Evolutionary conservation across 129 eudicot species (phyloP).

Genomic region (Ambrosia trifida): DNA sequence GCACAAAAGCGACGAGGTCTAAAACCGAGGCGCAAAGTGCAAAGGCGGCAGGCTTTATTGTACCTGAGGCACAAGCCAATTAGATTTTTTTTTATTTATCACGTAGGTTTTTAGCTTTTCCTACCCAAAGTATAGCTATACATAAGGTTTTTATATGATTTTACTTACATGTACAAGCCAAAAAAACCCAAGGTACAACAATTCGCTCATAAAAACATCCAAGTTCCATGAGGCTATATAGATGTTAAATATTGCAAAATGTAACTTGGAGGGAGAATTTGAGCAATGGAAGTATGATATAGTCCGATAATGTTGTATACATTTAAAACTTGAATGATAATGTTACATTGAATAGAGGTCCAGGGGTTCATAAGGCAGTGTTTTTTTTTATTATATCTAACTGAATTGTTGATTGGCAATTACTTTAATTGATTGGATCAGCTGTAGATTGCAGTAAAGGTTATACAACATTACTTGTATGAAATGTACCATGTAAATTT

Average conservation of each 20-base stretch:
- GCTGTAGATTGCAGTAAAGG: constrained; percentile 1
- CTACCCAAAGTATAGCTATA: too few relatives aligned
- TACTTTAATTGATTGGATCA: neutral
- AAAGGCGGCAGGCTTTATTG: too few relatives aligned
- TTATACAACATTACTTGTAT: neutral
- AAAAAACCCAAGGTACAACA: too few relatives aligned
- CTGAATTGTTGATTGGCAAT: neutral
- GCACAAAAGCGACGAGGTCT: too few relatives aligned
- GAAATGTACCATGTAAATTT: neutral
- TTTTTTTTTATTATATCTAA: neutral
- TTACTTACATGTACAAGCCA: too few relatives aligned
- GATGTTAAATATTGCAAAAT: neutral
- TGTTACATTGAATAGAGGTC: neutral
- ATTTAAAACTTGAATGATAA: neutral
- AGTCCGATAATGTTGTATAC: neutral
- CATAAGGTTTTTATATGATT: too few relatives aligned
- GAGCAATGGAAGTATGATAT: neutral
- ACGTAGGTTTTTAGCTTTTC: too few relatives aligned
- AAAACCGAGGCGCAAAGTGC: too few relatives aligned
- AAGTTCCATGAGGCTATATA: neutral
- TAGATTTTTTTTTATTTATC: too few relatives aligned
- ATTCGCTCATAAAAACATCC: too few relatives aligned
- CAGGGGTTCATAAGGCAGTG: neutral
- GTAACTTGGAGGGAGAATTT: neutral
- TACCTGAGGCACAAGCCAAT: too few relatives aligned